Percentiles rank a stretch among this genome's conserved stretches.
phyloP scores from a whole-genome alignment of 2,329 filamentous ascomycete genomes.

The Didymella exigua region DNA sequence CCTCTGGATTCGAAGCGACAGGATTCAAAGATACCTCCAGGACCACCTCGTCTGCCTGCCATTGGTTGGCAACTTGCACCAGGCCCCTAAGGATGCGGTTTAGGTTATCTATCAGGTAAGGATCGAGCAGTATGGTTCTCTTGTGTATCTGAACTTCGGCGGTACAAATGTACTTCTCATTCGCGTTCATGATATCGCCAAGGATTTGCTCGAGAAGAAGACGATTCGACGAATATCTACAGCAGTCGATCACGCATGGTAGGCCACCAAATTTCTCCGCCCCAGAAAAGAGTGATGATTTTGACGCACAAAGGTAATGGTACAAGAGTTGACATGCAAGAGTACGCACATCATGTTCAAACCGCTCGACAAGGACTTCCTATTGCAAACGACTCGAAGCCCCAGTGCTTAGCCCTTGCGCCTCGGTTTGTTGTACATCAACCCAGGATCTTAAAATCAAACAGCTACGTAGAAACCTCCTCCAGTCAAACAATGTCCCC shows the following conservation, averaged over 20 bases:
- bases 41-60: constrained; percentile 36
- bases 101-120: constrained; percentile 41
- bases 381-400: constrained; percentile 49
- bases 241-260: constrained; percentile 54
- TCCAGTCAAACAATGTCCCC: constrained; percentile 39
- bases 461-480: constrained; percentile 49
- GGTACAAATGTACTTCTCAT: constrained; percentile 48
- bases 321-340: constrained; percentile 55
- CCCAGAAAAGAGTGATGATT: not conserved
- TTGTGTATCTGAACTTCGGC: constrained; percentile 41
- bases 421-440: constrained; percentile 40
- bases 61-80: constrained; percentile 46
- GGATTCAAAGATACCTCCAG: constrained; percentile 28
- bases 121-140: constrained; percentile 44
- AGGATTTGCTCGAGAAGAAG: constrained; percentile 59
- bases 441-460: constrained; percentile 54
- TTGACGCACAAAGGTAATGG: constrained; percentile 42
- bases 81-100: constrained; percentile 30
- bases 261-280: not conserved
- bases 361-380: constrained; percentile 46
- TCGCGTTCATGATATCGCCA: constrained; percentile 55
- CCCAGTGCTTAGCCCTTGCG: constrained; percentile 37
- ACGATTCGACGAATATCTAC: constrained; percentile 56
- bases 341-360: constrained; percentile 48
- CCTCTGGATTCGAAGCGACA: not conserved